These are phyloP conservation scores for Cardamine chenopodiifolia DNA, from an alignment of 345 rosid genomes.

Conservation along the genomic window DNA sequence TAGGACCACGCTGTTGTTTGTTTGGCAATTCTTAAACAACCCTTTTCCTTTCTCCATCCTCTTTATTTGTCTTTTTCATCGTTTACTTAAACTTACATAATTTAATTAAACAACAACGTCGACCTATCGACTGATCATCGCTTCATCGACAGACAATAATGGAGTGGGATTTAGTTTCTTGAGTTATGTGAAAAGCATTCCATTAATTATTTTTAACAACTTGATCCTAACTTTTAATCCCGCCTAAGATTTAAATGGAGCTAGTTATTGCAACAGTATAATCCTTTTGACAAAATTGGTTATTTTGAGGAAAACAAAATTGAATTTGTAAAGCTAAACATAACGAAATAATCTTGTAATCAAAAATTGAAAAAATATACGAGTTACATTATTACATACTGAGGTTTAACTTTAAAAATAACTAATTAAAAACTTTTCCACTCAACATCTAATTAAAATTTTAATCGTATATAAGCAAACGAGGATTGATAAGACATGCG, in stretches of 20 bases:
- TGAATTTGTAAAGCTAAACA: background rate
- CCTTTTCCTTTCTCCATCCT: constrained; percentile 10
- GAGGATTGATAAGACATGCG: constrained; percentile 12
- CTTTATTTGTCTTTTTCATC: constrained; percentile 10
- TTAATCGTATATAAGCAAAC: background rate
- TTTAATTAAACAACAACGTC: background rate
- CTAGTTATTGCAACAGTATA: background rate
- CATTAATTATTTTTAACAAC: background rate
- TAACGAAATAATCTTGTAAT: background rate
- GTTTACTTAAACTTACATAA: background rate
- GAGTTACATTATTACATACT: background rate
- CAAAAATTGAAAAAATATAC: too few relatives aligned
- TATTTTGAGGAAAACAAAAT: background rate
- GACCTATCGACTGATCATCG: background rate
- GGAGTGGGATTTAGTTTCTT: background rate
- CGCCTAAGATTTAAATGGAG: background rate
- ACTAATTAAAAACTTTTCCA: background rate
- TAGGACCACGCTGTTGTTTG: constrained; percentile 41
- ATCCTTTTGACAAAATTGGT: too few relatives aligned
- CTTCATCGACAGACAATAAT: background rate
- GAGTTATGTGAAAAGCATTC: background rate
- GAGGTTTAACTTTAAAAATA: background rate
- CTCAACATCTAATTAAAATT: background rate
- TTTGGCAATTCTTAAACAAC: constrained; percentile 16
- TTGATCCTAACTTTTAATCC: background rate